These are phyloP conservation scores for Claviceps sp. DNA, from an alignment of 2,329 filamentous ascomycete genomes.

Conservation along the genomic window DNA sequence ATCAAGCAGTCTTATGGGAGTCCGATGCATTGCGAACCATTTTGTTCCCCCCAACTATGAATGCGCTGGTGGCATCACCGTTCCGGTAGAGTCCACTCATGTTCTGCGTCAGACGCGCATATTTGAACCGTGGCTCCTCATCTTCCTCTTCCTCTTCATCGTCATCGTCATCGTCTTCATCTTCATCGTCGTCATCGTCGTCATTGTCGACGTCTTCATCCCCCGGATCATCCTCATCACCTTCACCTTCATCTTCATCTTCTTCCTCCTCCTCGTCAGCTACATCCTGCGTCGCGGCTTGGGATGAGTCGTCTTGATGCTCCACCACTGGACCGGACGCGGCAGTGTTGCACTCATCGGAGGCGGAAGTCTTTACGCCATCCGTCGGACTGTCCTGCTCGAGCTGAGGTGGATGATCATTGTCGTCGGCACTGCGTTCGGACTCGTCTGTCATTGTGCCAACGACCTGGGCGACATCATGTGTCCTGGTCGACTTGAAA, in stretches of 20 bases:
- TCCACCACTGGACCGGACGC: background rate
- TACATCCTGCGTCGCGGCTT: background rate
- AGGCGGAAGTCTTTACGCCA: background rate
- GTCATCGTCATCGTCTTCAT: constrained; percentile 30
- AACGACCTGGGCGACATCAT: constrained; percentile 3
- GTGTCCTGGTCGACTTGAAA: background rate
- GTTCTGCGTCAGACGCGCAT: constrained; percentile 71
- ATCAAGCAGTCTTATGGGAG: constrained; percentile 7
- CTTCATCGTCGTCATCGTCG: constrained; percentile 27
- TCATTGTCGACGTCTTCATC: constrained; percentile 16
- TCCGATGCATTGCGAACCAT: constrained; percentile 48
- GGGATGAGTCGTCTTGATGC: background rate
- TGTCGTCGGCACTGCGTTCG: constrained; percentile 3
- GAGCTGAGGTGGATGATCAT: background rate
- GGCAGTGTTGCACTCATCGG: background rate
- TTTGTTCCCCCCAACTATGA: constrained; percentile 86
- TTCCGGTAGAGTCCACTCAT: constrained; percentile 77
- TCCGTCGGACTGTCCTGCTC: background rate
- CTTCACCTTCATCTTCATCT: constrained; percentile 27
- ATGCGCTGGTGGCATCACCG: constrained; percentile 86
- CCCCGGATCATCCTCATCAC: constrained; percentile 32
- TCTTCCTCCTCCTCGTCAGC: constrained; percentile 23
- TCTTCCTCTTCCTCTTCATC: constrained; percentile 70
- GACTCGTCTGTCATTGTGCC: constrained; percentile 7
- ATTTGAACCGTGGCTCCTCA: constrained; percentile 89